Conservation (phyloP, 768 basidiomycete genomes). For the Macrolepiota dolichaula region DNA sequence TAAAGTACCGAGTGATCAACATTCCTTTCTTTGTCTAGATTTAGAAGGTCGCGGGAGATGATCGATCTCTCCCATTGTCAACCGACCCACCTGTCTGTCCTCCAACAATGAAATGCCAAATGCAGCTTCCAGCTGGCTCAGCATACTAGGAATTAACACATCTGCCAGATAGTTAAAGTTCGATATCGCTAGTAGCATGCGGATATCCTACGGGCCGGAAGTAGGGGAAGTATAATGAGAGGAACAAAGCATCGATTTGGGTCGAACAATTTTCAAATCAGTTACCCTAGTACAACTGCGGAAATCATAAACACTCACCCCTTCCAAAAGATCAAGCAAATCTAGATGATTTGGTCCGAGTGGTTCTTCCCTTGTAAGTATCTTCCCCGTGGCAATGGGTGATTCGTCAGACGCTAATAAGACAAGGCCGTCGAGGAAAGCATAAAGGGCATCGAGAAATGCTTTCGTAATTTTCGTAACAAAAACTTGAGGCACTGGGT, state of each 20-base stretch:
- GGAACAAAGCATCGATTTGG: neutral
- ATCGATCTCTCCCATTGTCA: constrained; percentile 11
- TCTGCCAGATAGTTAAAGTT: constrained; percentile 80
- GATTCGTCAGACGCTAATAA: constrained; percentile 74
- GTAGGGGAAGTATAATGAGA: constrained; percentile 11
- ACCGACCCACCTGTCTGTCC: constrained; percentile 57
- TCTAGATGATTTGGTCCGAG: constrained; percentile 48
- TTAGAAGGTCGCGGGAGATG: constrained; percentile 11
- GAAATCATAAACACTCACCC: constrained; percentile 38
- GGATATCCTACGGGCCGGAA: constrained; percentile 58
- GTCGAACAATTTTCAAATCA: neutral
- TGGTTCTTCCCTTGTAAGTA: constrained; percentile 28
- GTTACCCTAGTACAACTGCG: constrained; percentile 6
- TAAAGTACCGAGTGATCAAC: constrained; percentile 24
- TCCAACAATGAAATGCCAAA: constrained; percentile 69
- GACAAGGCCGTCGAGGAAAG: constrained; percentile 83
- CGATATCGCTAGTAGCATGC: constrained; percentile 84
- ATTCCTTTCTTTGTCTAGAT: neutral
- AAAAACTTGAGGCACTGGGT: constrained; percentile 59
- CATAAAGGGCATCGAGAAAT: constrained; percentile 83
- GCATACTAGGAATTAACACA: constrained; percentile 71
- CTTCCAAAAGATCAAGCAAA: constrained; percentile 57
- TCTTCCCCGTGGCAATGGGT: constrained; percentile 38
- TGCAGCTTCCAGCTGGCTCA: constrained; percentile 73
- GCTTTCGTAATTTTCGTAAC: constrained; percentile 74